Base-by-base conservation (phyloP, 768 basidiomycete species). In the Leccinum ochraceum region DNA sequence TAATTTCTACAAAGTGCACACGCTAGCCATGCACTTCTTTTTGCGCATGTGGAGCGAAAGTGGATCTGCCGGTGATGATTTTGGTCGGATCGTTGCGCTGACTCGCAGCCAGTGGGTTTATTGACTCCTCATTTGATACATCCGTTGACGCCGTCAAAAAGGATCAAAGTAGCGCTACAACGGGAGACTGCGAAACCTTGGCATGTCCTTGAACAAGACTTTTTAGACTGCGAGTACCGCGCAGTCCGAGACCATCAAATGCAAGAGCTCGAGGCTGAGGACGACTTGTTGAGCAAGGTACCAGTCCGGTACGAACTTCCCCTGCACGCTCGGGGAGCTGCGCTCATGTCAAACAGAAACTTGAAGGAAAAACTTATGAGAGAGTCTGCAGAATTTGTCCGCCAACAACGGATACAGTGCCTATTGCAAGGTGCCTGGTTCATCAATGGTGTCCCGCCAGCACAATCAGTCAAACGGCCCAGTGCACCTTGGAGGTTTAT, bases 11-110 rank as follows among this genome's bases (percentile, higher is more conserved):
- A 86, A 82, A 63, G 87, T 94, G 5, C 94, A 97, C 73, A 78
- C 82, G 10, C 77, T 94, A n/a, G 89, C 90, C 6, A 86, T 88
- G 4, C 84, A 84, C 51, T 95, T 95, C 78, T 95, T 95, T 75
- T 76, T 93, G n/a, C 84, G 92, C 36, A 94, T 96, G 86, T 96
- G 92, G 93, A 84, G 81, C 66, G 94, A 96, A 71, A 91, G 90
- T 67, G 87, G 88, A 13, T 90, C 94, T 1, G 86, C 88, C 4
- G 68, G 73, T 13, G 86, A 80, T 20, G 94, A 96, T 74, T 93
- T 94, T 64, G 79, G 82, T 37, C 86, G 95, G 10, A 86, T 96
- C 10, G 83, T 84, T 36, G 88, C 86, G 6, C 78, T 95, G 20
- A 87, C 89, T 37, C 85, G 86, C 56, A 93, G 91, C 81, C 94